These are phyloP conservation scores for Macrolepiota fuliginosa DNA, from an alignment of 768 basidiomycete species.

Conservation along the genomic window DNA sequence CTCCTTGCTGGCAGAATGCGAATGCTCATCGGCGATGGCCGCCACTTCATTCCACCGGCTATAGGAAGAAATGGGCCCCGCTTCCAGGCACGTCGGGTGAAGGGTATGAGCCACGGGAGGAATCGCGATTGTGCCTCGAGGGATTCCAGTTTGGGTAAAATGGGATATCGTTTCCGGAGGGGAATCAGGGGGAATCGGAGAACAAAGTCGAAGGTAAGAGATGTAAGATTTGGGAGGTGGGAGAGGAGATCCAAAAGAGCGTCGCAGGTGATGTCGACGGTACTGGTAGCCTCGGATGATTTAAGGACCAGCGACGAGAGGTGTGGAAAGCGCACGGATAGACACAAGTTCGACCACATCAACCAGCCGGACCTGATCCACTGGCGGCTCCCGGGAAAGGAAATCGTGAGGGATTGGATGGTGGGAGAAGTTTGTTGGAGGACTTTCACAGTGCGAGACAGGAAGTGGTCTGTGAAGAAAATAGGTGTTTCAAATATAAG, in stretches of 20 bases:
- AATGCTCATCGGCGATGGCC: background rate
- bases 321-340: background rate
- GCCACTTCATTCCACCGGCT: background rate
- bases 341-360: too few species aligned
- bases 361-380: too few species aligned
- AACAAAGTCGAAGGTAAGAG: background rate
- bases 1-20: background rate
- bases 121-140: background rate
- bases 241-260: background rate
- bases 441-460: background rate
- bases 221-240: background rate
- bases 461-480: background rate
- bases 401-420: background rate
- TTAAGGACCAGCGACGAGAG: background rate
- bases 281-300: background rate
- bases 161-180: too few species aligned
- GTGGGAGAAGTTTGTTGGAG: background rate
- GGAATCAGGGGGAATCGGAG: too few species aligned
- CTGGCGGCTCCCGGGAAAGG: too few species aligned
- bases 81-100: background rate
- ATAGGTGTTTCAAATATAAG: background rate
- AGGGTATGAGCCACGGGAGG: background rate
- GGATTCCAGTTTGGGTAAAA: background rate
- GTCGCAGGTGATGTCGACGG: background rate
- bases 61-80: too few species aligned